A percentile compares a stretch with the other conserved stretches of the same genome.
Evolutionary conservation across 2,329 filamentous ascomycete species (phyloP).

Genomic region (Fusarium udum): DNA sequence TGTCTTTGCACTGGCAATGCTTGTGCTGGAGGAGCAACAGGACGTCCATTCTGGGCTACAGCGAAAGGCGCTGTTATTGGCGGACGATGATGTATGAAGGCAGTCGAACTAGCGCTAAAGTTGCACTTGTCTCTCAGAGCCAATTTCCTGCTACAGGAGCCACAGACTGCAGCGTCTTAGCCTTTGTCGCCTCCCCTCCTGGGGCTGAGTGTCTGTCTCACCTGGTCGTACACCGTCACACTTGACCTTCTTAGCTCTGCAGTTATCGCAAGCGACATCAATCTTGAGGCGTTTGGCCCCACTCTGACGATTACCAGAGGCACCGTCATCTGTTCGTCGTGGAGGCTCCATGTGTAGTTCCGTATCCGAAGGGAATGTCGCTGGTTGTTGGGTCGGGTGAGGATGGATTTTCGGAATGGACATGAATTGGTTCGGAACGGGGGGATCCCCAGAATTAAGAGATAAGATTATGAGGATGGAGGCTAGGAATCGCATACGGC

Average conservation of each 20-base stretch:
- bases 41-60: background rate
- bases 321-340: background rate
- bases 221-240: conserved; percentile 54
- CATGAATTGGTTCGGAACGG: conserved; percentile 20
- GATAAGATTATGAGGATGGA: background rate
- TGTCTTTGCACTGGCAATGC: background rate
- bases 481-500: background rate
- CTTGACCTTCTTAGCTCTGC: conserved; percentile 53
- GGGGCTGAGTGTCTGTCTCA: conserved; percentile 29
- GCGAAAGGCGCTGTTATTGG: background rate
- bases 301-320: conserved; percentile 6
- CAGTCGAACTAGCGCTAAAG: conserved; percentile 35
- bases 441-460: background rate
- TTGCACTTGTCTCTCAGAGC: conserved; percentile 43
- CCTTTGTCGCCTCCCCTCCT: background rate
- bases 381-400: background rate
- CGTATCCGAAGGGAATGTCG: background rate
- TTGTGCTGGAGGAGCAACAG: background rate
- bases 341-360: conserved; percentile 28
- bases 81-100: background rate
- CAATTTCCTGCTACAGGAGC: conserved; percentile 45
- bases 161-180: conserved; percentile 42
- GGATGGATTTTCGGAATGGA: conserved; percentile 10
- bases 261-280: conserved; percentile 55
- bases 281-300: conserved; percentile 54